phyloP scores from a whole-genome alignment of 1,284 basidiomycete genomes.

The Papiliotrema fonsecae region DNA sequence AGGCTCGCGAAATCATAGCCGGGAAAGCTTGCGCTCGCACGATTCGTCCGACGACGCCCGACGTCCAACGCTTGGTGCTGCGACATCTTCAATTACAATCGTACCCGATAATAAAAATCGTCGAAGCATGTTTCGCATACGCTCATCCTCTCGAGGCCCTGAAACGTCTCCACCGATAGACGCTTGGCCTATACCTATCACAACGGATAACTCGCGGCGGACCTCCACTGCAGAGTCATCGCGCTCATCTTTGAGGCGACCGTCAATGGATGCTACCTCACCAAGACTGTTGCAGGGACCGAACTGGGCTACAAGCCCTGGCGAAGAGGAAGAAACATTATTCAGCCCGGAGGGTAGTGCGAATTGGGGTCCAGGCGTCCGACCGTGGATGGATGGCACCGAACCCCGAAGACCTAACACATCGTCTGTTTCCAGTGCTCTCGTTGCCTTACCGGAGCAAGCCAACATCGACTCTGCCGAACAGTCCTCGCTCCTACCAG shows the following conservation, averaged over 20 bases:
- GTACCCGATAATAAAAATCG: constrained; percentile 9
- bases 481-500: constrained; percentile 1
- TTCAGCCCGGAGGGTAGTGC: constrained; percentile 17
- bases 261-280: too few relatives aligned
- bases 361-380: constrained; percentile 29
- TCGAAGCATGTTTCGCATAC: constrained; percentile 17
- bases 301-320: constrained; percentile 19
- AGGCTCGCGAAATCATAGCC: background rate
- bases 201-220: background rate
- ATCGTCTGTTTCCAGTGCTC: constrained; percentile 17
- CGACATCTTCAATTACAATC: constrained; percentile 13
- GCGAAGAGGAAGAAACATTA: constrained; percentile 29
- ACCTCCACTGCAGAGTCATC: constrained; percentile 12
- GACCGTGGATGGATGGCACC: constrained; percentile 34
- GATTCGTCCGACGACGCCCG: too few relatives aligned
- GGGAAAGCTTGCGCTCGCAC: too few relatives aligned
- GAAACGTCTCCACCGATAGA: background rate
- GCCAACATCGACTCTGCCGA: background rate
- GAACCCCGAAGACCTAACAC: constrained; percentile 14
- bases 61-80: too few relatives aligned
- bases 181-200: constrained; percentile 8
- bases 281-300: background rate
- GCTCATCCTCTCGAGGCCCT: constrained; percentile 11
- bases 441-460: constrained; percentile 24
- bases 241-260: constrained; percentile 12